These are phyloP conservation scores for Aureobasidium lini DNA, from an alignment of 2,329 filamentous ascomycete genomes.

Conservation along the genomic window DNA sequence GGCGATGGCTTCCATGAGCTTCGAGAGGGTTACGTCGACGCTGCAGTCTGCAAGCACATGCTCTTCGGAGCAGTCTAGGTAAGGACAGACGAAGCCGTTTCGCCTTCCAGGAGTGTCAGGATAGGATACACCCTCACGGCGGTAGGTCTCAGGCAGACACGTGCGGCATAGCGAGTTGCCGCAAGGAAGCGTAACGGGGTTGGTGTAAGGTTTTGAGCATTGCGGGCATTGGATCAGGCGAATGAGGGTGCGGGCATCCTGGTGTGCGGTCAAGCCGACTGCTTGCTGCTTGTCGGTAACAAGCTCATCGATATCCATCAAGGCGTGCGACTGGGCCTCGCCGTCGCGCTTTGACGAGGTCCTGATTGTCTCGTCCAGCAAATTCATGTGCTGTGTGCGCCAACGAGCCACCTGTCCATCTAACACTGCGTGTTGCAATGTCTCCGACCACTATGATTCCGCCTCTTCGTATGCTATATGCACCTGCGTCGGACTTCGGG, in stretches of 20 bases:
- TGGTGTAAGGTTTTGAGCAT: constrained; percentile 61
- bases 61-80: constrained; percentile 56
- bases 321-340: constrained; percentile 22
- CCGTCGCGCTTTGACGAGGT: not conserved
- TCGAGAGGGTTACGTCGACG: constrained; percentile 67
- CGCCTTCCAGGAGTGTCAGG: constrained; percentile 60
- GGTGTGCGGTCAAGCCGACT: constrained; percentile 40
- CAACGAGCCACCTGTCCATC: not conserved
- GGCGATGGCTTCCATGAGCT: constrained; percentile 56
- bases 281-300: constrained; percentile 27
- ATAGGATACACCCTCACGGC: constrained; percentile 67
- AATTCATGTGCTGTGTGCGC: constrained; percentile 8
- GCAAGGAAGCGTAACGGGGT: constrained; percentile 72
- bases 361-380: constrained; percentile 5
- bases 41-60: constrained; percentile 73
- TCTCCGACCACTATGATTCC: not conserved
- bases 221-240: constrained; percentile 69
- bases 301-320: constrained; percentile 36
- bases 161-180: constrained; percentile 67
- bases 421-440: not conserved
- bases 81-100: constrained; percentile 68
- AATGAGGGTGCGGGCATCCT: constrained; percentile 57
- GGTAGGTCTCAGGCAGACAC: constrained; percentile 63
- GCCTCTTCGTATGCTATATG: not conserved
- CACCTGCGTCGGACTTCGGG: not conserved